A percentile compares a stretch with the other conserved stretches of the same genome.
These are phyloP conservation scores for Gracilaria caudata DNA, from an alignment of 23 red algal genomes.

Conservation along the genomic window DNA sequence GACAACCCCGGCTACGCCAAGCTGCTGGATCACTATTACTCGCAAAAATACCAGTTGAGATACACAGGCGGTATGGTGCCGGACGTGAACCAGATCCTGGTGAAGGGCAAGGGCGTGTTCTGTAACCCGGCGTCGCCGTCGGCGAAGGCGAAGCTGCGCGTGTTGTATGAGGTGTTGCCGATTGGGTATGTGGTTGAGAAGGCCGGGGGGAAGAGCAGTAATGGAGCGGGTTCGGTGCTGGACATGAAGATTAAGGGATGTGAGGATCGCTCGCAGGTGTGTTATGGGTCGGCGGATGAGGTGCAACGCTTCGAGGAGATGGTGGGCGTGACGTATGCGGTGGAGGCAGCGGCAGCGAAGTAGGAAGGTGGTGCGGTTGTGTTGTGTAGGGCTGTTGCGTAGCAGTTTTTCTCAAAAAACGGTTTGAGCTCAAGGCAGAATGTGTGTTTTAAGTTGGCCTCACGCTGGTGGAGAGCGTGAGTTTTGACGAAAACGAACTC, in stretches of 20 bases:
- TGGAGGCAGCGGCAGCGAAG: slow-evolving; percentile 37
- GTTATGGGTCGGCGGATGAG: slow-evolving; percentile 89
- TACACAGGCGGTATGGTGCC: slow-evolving; percentile 99
- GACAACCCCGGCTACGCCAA: slow-evolving; percentile 95
- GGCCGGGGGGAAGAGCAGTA: slow-evolving; percentile 84
- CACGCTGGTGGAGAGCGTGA: too few species aligned
- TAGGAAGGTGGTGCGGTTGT: not conserved
- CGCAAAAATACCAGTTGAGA: slow-evolving; percentile 97
- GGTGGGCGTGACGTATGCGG: slow-evolving; percentile 77
- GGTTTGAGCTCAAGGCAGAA: not conserved
- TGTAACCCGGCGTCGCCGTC: slow-evolving; percentile 95
- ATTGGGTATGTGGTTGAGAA: slow-evolving; percentile 97
- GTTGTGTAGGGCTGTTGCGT: not conserved
- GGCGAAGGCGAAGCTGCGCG: slow-evolving; percentile 92
- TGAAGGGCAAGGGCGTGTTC: slow-evolving; percentile 99
- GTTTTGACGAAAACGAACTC: too few species aligned
- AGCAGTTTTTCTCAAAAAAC: not conserved
- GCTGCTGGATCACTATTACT: slow-evolving; percentile 84
- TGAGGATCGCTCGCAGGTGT: slow-evolving; percentile 90
- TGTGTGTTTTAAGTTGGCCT: too few species aligned
- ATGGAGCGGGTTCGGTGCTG: slow-evolving; percentile 80
- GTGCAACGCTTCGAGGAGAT: slow-evolving; percentile 91
- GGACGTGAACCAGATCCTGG: slow-evolving; percentile 98
- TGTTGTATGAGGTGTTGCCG: slow-evolving; percentile 97
- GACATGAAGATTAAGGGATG: slow-evolving; percentile 83